Evolutionary conservation across 2,329 filamentous ascomycete species (phyloP), one percentile per base, ranked within the genome.

Genomic region (Emergomyces pasteurianus): DNA sequence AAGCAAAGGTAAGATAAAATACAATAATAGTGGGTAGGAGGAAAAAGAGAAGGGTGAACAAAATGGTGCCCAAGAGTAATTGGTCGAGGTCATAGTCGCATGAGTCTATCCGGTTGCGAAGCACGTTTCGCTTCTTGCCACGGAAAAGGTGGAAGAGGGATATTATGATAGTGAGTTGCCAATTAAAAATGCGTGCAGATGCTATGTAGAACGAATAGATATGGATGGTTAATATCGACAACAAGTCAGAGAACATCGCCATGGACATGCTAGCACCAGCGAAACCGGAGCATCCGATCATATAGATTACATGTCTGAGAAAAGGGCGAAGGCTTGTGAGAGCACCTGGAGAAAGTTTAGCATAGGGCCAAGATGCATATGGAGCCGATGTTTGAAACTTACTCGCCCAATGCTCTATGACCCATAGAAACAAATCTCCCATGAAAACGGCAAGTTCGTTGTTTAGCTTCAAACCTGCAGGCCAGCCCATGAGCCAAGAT

Each of bases 81-180:
- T 99, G 95, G 72, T 99, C 94, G 28, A 99, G 83, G 72, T 97
- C 94, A 76, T 99, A 99, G 76, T 97, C 94, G 79, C 94, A 99
- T 54, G 92, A 96, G 73, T 99, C 94, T 69, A 99, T 97, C 75
- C 94, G 91, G 71, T 96, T 96, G 63, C 95, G 88, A 26, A 99
- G 83, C 18, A 99, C 88, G 67, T 99, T 99, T 71, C 95, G 88
- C 74, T 99, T 99, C 78, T 96, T 97, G 62, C 94, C 95, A 38
- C 92, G 89, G 72, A 99, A 99, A 10, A 99, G 85, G 72, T 99
- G 95, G 74, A 99, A 99, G n/a, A 99, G 85, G 12, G 92, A 97
- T 65, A 92, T 87, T 65, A 99, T 87, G 64, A 99, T 97, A 3
- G 89, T 95, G 63, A 99, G 85, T 75, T 99, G 94, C 94, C 94